phyloP scores from a whole-genome alignment of 2,329 filamentous ascomycete species.

The Fusarium cicatricum region DNA sequence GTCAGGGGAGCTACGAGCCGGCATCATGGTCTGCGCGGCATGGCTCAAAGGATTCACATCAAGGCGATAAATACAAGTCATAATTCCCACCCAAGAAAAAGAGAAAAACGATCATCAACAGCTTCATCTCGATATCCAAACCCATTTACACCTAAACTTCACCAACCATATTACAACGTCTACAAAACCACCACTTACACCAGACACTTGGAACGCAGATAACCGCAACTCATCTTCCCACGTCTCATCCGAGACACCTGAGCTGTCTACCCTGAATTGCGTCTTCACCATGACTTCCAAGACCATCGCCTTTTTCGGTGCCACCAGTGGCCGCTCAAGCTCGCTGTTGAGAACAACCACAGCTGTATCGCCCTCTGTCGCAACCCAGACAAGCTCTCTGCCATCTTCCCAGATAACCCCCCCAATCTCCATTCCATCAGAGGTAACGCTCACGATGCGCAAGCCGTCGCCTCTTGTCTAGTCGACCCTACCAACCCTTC shows the following conservation, averaged over 20 bases:
- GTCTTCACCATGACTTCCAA: slow-evolving; percentile 20
- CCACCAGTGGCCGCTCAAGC: slow-evolving; percentile 53
- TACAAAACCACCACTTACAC: not conserved
- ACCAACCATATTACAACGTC: not conserved
- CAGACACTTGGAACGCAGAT: not conserved
- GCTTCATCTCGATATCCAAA: not conserved
- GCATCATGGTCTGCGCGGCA: not conserved
- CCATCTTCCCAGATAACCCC: slow-evolving; percentile 42
- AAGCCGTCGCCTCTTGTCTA: slow-evolving; percentile 47
- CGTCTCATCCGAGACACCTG: too few relatives aligned
- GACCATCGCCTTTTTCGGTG: slow-evolving; percentile 51
- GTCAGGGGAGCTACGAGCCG: too few relatives aligned
- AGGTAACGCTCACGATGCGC: slow-evolving; percentile 50
- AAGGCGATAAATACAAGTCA: slow-evolving; percentile 19
- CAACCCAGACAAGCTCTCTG: slow-evolving; percentile 50
- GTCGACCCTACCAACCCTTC: slow-evolving; percentile 35
- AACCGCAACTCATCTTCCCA: too few relatives aligned
- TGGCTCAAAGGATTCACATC: not conserved
- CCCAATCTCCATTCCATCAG: slow-evolving; percentile 47
- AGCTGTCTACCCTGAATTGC: too few relatives aligned
- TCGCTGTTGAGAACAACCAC: slow-evolving; percentile 48
- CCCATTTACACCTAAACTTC: not conserved
- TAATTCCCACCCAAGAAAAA: not conserved
- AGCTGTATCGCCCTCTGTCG: slow-evolving; percentile 53
- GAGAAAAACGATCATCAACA: not conserved